Base-by-base conservation (phyloP, 495 filamentous ascomycete genomes). In the Penicillium desertorum region DNA sequence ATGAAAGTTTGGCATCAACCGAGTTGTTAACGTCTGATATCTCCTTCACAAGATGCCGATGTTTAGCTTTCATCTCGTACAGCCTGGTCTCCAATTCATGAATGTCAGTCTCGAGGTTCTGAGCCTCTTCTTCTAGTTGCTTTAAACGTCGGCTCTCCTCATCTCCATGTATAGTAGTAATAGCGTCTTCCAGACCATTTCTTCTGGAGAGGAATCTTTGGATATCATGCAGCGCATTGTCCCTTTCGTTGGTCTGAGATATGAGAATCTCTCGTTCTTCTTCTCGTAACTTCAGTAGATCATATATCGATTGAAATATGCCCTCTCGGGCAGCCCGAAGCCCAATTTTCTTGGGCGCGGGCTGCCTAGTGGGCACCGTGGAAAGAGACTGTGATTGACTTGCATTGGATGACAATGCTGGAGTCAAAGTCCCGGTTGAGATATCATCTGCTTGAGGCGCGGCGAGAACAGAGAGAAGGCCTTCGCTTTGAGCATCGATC, bases 401-500 rank as follows among this genome's bases (percentile, higher is more conserved):
- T 46, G 51, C 62, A 52, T 58, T 62, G 17, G 60, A 70, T 8
- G 36, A 17, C 3, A 53, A 58, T 61, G 30, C 51, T 45, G 81
- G 75, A 22, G 78, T 85, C 48, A 68, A 74, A 59, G 77, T 83
- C 43, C 76, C 78, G 50, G 74, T 73, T 22, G 83, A 79, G 9
- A 68, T 57, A 56, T 77, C 75, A 34, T 75, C 65, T 51, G 66
- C 22, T 58, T 62, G 59, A 22, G 71, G 64, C 14, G 56, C 65
- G 37, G 65, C 64, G 1, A 84, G 71, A 10, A 83, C 83, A 52
- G 79, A 73, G 3, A 86, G 68, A 37, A 96, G 78, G 25, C 90
- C 90, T 37, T 86, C 82, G 45, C 87, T 86, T 72, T 98, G 93
- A 0, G 89, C 88, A 73, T 98, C 92, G 27, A 98, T 82, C 5